These are phyloP conservation scores for Saturnispora zaruensis DNA, from an alignment of 805 yeast genomes.

Conservation along the genomic window DNA sequence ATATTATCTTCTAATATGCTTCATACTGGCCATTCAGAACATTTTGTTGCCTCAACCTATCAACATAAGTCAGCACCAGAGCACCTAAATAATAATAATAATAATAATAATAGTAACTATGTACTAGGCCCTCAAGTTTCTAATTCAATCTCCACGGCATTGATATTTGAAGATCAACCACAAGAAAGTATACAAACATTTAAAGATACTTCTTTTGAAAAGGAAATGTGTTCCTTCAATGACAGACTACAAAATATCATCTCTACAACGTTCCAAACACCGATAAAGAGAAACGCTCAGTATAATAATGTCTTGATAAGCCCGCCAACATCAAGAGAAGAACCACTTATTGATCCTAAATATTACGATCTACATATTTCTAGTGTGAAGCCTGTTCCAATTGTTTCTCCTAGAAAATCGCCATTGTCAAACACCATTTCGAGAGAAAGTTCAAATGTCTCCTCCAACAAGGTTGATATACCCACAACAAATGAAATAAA, in stretches of 20 bases:
- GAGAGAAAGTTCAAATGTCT: neutral
- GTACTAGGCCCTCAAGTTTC: neutral
- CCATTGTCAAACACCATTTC: neutral
- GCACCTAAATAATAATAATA: too few species aligned
- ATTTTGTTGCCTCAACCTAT: neutral
- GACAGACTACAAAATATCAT: neutral
- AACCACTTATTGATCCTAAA: neutral
- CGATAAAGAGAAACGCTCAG: neutral
- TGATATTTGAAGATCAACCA: slow-evolving; percentile 1
- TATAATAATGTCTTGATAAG: neutral
- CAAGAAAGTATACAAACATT: neutral
- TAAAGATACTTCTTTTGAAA: neutral
- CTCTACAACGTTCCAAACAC: neutral
- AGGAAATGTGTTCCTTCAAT: neutral
- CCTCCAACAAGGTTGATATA: neutral
- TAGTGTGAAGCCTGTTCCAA: neutral
- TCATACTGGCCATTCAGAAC: neutral
- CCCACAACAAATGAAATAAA: neutral
- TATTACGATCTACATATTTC: neutral
- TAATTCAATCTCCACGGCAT: neutral
- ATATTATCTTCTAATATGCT: neutral
- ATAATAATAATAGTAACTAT: neutral
- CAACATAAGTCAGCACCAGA: neutral
- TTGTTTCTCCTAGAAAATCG: neutral
- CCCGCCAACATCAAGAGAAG: neutral